Evolutionary conservation across 2,329 filamentous ascomycete species (phyloP).

Genomic region (Neopestalotiopsis sp.): DNA sequence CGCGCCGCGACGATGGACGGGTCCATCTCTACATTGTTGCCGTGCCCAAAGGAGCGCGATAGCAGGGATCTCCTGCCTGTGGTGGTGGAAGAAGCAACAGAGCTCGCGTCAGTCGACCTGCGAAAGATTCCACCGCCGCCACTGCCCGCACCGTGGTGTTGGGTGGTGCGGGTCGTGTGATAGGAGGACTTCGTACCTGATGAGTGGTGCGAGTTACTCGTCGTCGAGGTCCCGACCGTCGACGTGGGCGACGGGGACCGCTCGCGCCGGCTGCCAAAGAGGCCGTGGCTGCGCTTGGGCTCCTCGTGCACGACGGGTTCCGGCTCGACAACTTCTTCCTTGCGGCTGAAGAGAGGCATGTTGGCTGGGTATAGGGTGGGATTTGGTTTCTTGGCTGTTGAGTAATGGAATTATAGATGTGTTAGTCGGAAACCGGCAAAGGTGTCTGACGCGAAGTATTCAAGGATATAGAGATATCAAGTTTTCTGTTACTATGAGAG

Average conservation of each 20-base stretch:
- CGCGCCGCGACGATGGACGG: conserved; percentile 66
- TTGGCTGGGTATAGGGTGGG: background rate
- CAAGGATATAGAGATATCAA: background rate
- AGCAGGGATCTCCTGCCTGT: conserved; percentile 44
- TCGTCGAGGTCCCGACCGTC: conserved; percentile 29
- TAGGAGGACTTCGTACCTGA: conserved; percentile 24
- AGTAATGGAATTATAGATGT: background rate
- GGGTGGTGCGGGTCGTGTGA: background rate
- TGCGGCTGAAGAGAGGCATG: conserved; percentile 40
- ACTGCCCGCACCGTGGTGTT: background rate
- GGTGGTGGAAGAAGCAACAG: conserved; percentile 21
- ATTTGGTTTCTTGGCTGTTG: background rate
- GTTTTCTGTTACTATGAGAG: background rate
- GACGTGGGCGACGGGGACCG: conserved; percentile 36
- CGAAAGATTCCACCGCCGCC: background rate
- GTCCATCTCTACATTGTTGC: conserved; percentile 58
- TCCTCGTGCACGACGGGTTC: conserved; percentile 53
- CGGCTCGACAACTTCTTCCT: conserved; percentile 44
- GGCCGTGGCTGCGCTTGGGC: conserved; percentile 40
- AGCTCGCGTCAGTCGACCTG: conserved; percentile 24
- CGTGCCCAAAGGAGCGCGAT: conserved; percentile 49
- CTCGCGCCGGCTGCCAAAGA: conserved; percentile 43
- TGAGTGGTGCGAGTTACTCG: conserved; percentile 30
- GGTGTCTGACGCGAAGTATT: background rate
- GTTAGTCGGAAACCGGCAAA: background rate